Base-by-base conservation (phyloP, 495 filamentous ascomycete species). In the Apiosordaria backusii region DNA sequence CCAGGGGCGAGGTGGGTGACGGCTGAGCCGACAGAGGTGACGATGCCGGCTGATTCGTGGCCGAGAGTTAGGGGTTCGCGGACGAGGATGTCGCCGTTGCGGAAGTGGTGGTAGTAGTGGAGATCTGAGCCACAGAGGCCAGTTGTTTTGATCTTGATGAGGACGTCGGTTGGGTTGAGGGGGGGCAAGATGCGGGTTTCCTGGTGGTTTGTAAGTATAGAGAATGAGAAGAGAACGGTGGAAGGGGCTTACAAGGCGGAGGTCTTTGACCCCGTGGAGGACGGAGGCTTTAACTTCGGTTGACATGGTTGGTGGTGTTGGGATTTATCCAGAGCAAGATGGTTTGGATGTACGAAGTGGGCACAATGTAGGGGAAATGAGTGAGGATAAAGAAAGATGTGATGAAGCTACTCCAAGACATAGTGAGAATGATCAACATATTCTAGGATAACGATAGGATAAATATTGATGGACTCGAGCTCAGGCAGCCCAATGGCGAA, bases 41-140 rank as follows among this genome's bases (percentile, higher is more conserved):
- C 78, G 4, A 86, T 68, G 52, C 87, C 87, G 27, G 84, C 80
- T 4, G 85, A 87, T 69, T 88, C 87, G 63, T 88, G 85, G 66
- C 86, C 85, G 3, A 90, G 81, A 0, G 85, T 87, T 10, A 90
- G 67, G 5, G 87, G 88, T 71, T 89, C 86, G 27, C 76, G 80
- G 27, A 89, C 87, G 3, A 85, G 68, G 73, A 89, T 89, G 76
- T 87, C 82, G 62, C 87, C 88, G 72, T 89, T 89, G 69, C 85
- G 84, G 78, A 81, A 87, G 77, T 89, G 87, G 60, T 78, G 76
- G 79, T 83, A 90, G 81, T 90, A 89, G 77, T 89, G 87, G 22
- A 89, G 80, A 73, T 90, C 88, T 4, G 86, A 88, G 66, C 88
- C 88, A 78, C 88, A 90, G 65, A 90, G 81, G 50, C 87, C 87